These are phyloP conservation scores for Podosphaera xanthii DNA, from an alignment of 2,329 filamentous ascomycete genomes.

Conservation along the genomic window DNA sequence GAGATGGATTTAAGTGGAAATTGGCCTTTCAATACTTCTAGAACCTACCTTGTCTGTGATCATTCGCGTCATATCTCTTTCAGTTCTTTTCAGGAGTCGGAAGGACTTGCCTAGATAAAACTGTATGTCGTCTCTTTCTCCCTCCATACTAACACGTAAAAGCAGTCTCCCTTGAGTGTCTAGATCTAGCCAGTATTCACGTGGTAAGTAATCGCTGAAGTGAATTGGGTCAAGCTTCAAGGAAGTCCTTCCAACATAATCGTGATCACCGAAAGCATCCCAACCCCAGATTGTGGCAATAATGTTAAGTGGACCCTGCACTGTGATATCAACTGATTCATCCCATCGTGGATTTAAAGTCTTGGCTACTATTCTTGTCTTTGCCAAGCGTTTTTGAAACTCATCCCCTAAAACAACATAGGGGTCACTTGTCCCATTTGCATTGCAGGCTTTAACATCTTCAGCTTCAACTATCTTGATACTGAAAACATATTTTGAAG, in stretches of 20 bases:
- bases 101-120: conserved; percentile 98
- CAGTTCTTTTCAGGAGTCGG: conserved; percentile 78
- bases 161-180: conserved; percentile 83
- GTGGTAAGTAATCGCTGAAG: conserved; percentile 84
- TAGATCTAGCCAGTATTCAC: conserved; percentile 93
- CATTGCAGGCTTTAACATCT: conserved; percentile 92
- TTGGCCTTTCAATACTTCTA: neutral
- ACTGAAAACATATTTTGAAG: conserved; percentile 86
- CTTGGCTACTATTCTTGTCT: conserved; percentile 76
- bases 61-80: conserved; percentile 93
- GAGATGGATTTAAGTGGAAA: neutral
- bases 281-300: conserved; percentile 98
- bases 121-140: conserved; percentile 91
- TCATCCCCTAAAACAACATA: conserved; percentile 95
- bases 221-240: conserved; percentile 94
- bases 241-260: conserved; percentile 90
- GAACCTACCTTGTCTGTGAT: conserved; percentile 75
- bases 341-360: conserved; percentile 93
- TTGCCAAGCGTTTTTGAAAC: conserved; percentile 87
- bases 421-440: conserved; percentile 81
- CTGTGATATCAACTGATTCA: conserved; percentile 88
- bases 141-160: conserved; percentile 92
- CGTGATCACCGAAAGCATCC: conserved; percentile 90
- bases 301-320: conserved; percentile 73
- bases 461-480: conserved; percentile 97